These are phyloP conservation scores for Venturia aucupariae DNA, from an alignment of 2,329 filamentous ascomycete genomes.

Conservation along the genomic window DNA sequence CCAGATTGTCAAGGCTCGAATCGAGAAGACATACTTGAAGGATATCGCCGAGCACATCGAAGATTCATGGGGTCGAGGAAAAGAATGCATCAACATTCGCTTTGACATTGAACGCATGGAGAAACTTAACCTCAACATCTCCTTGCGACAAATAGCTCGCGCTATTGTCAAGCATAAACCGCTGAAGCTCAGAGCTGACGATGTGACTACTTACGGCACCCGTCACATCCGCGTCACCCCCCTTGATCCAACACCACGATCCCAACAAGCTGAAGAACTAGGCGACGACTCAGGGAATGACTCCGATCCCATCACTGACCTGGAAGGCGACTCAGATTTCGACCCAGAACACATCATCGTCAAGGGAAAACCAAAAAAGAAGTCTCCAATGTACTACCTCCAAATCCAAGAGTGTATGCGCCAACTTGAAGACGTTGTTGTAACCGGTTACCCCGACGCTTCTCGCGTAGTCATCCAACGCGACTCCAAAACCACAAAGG, in stretches of 20 bases:
- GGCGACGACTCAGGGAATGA: constrained; percentile 20
- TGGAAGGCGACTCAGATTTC: constrained; percentile 16
- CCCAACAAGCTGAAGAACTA: constrained; percentile 22
- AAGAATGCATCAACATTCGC: constrained; percentile 68
- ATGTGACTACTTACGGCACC: constrained; percentile 25
- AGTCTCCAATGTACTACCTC: constrained; percentile 57
- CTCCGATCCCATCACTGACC: constrained; percentile 16
- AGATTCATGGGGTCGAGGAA: constrained; percentile 74
- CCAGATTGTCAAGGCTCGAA: constrained; percentile 82
- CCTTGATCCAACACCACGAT: constrained; percentile 40
- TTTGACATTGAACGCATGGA: constrained; percentile 72
- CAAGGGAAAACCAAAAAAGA: constrained; percentile 36
- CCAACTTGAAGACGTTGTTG: constrained; percentile 69
- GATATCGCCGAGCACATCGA: constrained; percentile 76
- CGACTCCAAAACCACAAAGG: constrained; percentile 51
- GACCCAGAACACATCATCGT: constrained; percentile 19
- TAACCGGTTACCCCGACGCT: constrained; percentile 82
- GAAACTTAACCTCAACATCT: constrained; percentile 73
- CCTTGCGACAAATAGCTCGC: constrained; percentile 59
- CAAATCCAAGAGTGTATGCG: constrained; percentile 81
- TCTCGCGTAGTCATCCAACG: constrained; percentile 83
- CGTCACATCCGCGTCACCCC: constrained; percentile 66
- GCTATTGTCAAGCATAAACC: constrained; percentile 77
- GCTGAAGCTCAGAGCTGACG: constrained; percentile 66
- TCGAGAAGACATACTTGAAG: constrained; percentile 86